Base-by-base conservation (phyloP, 2,329 filamentous ascomycete species). In the Sarocladium strictum region DNA sequence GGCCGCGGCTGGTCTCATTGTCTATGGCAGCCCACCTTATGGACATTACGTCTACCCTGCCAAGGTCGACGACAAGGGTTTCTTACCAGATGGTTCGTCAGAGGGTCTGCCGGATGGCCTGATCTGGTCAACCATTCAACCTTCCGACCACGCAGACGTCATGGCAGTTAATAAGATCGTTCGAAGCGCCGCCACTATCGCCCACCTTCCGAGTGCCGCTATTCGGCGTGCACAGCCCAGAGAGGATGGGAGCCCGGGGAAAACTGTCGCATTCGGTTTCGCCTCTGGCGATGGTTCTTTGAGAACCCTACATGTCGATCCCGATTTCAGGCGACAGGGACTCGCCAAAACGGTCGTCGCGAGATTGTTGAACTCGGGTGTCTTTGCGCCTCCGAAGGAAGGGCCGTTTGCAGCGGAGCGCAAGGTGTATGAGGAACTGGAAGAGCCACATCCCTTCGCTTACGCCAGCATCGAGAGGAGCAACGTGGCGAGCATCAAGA, bases 121-220 rank as follows among this genome's bases (percentile, higher is more conserved):
- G 21, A 24, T 53, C 3, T 53, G 50, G 50, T 53, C 50, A 14
- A 53, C 19, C 11, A 40, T 53, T 17, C 32, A 40, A 19, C 21
- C 50, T 9, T 40, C 21, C 19, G 50, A 53, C 15, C 35, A 53
- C 27, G 50, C 32, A 53, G 50, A 53, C n/a, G 50, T 53, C 50
- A 53, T 53, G 50, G 50, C 50, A 12, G 50, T 53, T 27, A 53
- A 53, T 33, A 53, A 53, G 21, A 53, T 53, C 33, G 50, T 53
- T 14, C 32, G 50, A 26, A 53, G 33, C 33, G 50, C 50, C 17
- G 50, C 50, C 15, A 53, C 50, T n/a, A 53, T 53, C 19, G 50
- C 50, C 32, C 32, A 53, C 32, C 29, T 53, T 10, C 50, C 32
- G 6, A 53, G 50, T 23, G 50, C 23, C 14, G 50, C 50, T n/a